Conservation (phyloP, 1,284 basidiomycete species). For the Wolfiporia cocos region DNA sequence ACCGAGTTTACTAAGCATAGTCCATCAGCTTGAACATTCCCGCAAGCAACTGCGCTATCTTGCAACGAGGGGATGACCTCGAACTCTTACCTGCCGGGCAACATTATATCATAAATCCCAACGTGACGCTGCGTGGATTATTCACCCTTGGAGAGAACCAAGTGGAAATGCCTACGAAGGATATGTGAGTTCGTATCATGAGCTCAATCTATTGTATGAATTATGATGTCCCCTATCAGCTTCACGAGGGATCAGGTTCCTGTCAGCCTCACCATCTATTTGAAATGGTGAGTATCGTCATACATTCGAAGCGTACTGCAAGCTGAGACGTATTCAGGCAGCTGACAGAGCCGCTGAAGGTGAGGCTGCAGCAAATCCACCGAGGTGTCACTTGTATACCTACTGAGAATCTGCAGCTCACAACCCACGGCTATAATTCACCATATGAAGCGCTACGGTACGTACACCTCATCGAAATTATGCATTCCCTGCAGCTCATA, state of each 20-base stretch:
- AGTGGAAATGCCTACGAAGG: constrained; percentile 78
- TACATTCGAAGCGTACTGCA: background rate
- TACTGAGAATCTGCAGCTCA: constrained; percentile 32
- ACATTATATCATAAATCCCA: constrained; percentile 76
- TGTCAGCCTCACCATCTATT: constrained; percentile 73
- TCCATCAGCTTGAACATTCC: constrained; percentile 66
- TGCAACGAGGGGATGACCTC: constrained; percentile 75
- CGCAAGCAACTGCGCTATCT: constrained; percentile 77
- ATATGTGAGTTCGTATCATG: constrained; percentile 53
- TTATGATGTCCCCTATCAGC: no score
- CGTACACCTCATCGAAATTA: background rate
- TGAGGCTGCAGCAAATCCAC: constrained; percentile 9
- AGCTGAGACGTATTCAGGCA: constrained; percentile 34
- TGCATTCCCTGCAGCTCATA: no score
- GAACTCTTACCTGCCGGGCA: constrained; percentile 73
- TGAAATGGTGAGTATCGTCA: constrained; percentile 56
- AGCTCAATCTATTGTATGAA: constrained; percentile 3
- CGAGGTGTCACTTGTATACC: background rate
- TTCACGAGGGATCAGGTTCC: constrained; percentile 82
- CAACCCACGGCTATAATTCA: constrained; percentile 74
- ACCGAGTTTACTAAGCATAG: background rate
- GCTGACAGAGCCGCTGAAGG: constrained; percentile 67
- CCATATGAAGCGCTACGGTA: constrained; percentile 70
- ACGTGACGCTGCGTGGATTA: constrained; percentile 69
- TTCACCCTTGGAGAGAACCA: constrained; percentile 79